Percentiles rank a stretch among this genome's conserved stretches.
These are phyloP conservation scores for Apium graveolens DNA, from an alignment of 129 eudicot species.

Conservation along the genomic window DNA sequence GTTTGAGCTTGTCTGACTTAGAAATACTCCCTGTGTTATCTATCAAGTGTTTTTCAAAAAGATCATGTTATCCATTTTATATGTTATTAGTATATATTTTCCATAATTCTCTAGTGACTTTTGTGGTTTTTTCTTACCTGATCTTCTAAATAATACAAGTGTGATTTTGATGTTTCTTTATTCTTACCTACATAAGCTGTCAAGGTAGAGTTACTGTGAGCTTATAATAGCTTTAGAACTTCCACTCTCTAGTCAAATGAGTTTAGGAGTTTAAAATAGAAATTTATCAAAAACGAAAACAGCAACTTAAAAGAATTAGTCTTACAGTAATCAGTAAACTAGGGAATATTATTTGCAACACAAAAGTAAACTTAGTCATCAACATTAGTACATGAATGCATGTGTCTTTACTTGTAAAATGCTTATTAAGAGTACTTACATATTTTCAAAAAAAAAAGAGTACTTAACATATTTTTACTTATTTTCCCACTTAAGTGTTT, in stretches of 20 bases:
- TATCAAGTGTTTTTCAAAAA: not conserved
- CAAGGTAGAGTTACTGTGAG: not conserved
- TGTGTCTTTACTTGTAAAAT: not conserved
- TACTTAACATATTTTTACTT: not conserved
- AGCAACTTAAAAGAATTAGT: not conserved
- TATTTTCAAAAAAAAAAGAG: no score
- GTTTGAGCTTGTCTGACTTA: not conserved
- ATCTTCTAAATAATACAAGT: not conserved
- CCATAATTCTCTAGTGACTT: not conserved
- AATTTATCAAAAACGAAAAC: not conserved
- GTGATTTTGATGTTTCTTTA: not conserved
- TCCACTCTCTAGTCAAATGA: not conserved
- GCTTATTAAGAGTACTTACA: no score
- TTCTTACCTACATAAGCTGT: not conserved
- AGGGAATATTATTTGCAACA: not conserved
- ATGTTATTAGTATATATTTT: not conserved
- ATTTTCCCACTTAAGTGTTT: conserved; percentile 49
- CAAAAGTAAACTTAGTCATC: not conserved
- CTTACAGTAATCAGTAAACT: not conserved
- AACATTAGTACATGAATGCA: not conserved
- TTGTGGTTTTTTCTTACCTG: not conserved
- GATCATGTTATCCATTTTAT: not conserved
- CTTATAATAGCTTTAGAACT: not conserved
- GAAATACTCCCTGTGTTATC: not conserved
- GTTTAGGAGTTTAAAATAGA: not conserved